phyloP scores from a whole-genome alignment of 176 grass and related monocot species.

The Avena atlantica region DNA sequence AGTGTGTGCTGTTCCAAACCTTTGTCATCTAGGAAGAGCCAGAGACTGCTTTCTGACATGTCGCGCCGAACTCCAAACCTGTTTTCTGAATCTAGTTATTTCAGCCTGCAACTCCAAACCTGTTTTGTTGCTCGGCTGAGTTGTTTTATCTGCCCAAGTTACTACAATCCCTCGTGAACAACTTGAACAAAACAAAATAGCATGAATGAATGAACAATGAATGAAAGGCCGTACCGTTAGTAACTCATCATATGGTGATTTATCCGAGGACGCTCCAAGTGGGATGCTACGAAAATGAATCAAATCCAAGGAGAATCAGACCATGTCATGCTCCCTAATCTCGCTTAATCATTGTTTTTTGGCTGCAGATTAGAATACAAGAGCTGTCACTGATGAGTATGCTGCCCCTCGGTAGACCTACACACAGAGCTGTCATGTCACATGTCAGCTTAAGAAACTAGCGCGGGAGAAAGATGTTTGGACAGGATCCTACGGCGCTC shows the following conservation, averaged over 20 bases:
- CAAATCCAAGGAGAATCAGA: conserved; percentile 44
- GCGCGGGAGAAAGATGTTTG: background rate
- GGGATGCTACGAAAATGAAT: background rate
- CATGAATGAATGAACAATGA: too few species aligned
- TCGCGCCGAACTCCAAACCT: too few species aligned
- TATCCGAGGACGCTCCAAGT: conserved; percentile 16
- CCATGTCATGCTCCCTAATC: background rate
- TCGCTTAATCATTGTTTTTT: background rate
- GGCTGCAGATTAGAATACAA: background rate
- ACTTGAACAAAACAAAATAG: too few species aligned
- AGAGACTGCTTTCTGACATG: too few species aligned
- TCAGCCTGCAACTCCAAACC: too few species aligned
- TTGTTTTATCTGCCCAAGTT: too few species aligned
- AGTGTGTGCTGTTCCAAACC: background rate
- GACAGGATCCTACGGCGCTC: conserved; percentile 20
- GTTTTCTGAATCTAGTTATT: too few species aligned
- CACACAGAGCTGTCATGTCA: conserved; percentile 45
- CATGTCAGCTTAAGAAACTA: conserved; percentile 49
- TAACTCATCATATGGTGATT: background rate
- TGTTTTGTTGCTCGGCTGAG: too few species aligned
- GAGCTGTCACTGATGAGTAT: conserved; percentile 38
- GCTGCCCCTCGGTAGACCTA: conserved; percentile 33
- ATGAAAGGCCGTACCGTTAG: background rate
- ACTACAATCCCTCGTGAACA: too few species aligned
- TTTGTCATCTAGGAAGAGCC: too few species aligned